These are phyloP conservation scores for Mortierella alpina DNA, from an alignment of 192 early-diverging fungal genomes.

Conservation along the genomic window DNA sequence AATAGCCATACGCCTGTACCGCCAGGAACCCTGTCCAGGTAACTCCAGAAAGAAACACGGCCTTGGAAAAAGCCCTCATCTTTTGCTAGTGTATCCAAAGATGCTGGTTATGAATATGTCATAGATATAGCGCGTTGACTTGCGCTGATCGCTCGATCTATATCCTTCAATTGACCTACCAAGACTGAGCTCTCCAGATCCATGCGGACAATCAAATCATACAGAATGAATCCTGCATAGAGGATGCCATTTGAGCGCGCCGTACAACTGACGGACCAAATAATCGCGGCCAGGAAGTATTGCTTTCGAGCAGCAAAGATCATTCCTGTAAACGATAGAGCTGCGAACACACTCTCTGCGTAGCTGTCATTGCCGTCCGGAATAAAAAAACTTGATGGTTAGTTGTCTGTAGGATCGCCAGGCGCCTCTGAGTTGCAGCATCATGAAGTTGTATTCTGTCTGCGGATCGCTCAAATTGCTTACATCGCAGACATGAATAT, in stretches of 20 bases:
- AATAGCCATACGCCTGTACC: constrained; percentile 74
- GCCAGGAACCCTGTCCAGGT: constrained; percentile 64
- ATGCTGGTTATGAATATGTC: not conserved
- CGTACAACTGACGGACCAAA: constrained; percentile 67
- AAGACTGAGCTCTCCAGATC: constrained; percentile 7
- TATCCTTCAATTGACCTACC: not conserved
- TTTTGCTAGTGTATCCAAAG: constrained; percentile 12
- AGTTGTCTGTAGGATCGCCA: no score
- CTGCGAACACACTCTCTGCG: constrained; percentile 88
- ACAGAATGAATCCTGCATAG: constrained; percentile 87
- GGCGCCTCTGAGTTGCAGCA: no score
- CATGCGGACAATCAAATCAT: constrained; percentile 66
- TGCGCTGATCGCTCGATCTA: not conserved
- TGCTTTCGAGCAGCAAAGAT: constrained; percentile 54
- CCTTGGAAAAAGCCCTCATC: constrained; percentile 19
- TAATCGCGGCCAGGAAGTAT: constrained; percentile 70
- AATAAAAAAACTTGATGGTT: not conserved
- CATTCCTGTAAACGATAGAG: constrained; percentile 85
- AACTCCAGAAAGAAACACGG: constrained; percentile 42
- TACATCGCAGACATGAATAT: constrained; percentile 88
- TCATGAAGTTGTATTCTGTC: no score
- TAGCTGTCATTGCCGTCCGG: constrained; percentile 54
- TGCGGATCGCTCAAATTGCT: not conserved
- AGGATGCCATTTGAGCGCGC: constrained; percentile 85
- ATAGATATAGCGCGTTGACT: not conserved